Base-by-base conservation (phyloP, 1,284 basidiomycete species). In the Amylostereum areolatum region DNA sequence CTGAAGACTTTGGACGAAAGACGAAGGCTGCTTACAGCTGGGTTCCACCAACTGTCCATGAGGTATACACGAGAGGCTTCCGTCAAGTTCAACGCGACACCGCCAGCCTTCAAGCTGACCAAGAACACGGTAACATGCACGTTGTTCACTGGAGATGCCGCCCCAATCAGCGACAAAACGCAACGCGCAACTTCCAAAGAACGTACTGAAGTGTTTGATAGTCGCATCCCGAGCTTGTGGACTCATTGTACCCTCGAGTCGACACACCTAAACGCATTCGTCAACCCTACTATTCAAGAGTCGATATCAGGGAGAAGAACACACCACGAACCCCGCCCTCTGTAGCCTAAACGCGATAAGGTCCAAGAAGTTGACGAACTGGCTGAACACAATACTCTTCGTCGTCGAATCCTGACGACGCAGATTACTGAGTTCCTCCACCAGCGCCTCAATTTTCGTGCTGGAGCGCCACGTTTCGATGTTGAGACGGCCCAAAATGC, bases 111-210 rank as follows among this genome's bases (percentile, higher is more conserved):
- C 62, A 99, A 66, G 59, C 85, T 87, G 57, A 99, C 93, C 34
- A 99, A 79, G 75, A 99, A 99, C 10, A 99, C 92, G 3, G 94
- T 97, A 37, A 97, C 92, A 51, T 92, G 82, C 2, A 94, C 85
- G 59, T 92, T 97, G 62, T 89, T 89, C 89, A 94, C 89, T 92
- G 47, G 1, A 34, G 44, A 45, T 2, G 27, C 18, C 18, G 18
- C 18, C 18, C 18, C 57, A 18, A 57, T 50, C 12, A 49, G 46
- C 31, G 54, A 24, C 2, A 37, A 32, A 33, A 34, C 37, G 5
- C 39, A 35, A 46, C 11, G 27, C 34, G 33, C 33, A 4, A 11
- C 12, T 36, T 24, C 24, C 33, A 40, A 40, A 35, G 18, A 8
- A 67, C 85, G 45, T 62, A 92, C 91, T 96, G 66, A 97, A 97